Evolutionary conservation across 2,329 filamentous ascomycete species (phyloP).

Genomic region (Aureobasidium melanogenum): DNA sequence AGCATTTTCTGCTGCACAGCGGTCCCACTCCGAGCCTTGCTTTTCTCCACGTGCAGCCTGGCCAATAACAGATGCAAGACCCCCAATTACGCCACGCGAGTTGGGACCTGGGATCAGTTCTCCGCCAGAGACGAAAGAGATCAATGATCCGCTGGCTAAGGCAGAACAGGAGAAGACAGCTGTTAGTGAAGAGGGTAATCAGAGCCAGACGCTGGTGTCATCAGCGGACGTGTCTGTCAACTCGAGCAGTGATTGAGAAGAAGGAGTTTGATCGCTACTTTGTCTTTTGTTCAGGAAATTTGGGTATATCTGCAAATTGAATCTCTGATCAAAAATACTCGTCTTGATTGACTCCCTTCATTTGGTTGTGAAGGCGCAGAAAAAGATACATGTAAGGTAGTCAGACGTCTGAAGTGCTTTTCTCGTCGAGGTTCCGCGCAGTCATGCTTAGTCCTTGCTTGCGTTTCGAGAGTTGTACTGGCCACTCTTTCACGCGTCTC

Average conservation of each 20-base stretch:
- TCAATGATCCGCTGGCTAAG: conserved; percentile 37
- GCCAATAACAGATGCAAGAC: not conserved
- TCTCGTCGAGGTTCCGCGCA: not conserved
- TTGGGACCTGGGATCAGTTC: not conserved
- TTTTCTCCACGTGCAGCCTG: conserved; percentile 4
- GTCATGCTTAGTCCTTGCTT: too few species aligned
- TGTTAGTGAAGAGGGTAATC: not conserved
- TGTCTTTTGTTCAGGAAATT: not conserved
- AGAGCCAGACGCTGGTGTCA: not conserved
- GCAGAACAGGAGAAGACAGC: not conserved
- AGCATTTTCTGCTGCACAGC: not conserved
- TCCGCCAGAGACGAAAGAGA: conserved; percentile 41
- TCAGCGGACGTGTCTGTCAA: not conserved
- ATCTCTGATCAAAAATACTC: not conserved
- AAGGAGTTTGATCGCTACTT: not conserved
- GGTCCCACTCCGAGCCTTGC: conserved; percentile 6
- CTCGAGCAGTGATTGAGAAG: not conserved
- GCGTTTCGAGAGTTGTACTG: too few species aligned
- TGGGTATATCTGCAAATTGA: not conserved
- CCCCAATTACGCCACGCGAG: conserved; percentile 2
- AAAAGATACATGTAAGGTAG: too few species aligned
- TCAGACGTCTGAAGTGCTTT: too few species aligned
- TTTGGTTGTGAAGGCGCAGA: too few species aligned
- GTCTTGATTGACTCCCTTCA: not conserved
- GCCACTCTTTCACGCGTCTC: too few species aligned